Evolutionary conservation across 345 rosid species (phyloP).

Genomic region (Eucalyptus lansdowneana): DNA sequence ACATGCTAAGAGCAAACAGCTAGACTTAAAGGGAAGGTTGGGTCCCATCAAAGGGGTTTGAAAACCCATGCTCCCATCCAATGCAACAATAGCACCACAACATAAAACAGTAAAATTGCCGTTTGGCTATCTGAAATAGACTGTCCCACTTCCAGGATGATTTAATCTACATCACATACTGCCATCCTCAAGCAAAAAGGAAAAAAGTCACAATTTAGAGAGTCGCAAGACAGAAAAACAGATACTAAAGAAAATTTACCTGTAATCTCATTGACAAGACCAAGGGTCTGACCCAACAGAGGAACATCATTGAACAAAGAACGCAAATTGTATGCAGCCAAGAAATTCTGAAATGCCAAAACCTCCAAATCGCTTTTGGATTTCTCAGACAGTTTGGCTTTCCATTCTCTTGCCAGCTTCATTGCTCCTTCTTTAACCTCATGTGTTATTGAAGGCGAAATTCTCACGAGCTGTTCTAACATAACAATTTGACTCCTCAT

Average conservation of each 20-base stretch:
- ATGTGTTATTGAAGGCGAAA: slow-evolving; percentile 4
- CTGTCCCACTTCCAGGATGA: neutral
- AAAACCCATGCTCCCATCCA: neutral
- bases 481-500: neutral
- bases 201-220: neutral
- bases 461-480: slow-evolving; percentile 7
- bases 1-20: neutral
- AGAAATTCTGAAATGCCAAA: slow-evolving; percentile 17
- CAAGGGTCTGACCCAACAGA: neutral
- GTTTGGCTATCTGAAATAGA: neutral
- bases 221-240: neutral
- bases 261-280: neutral
- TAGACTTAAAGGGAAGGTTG: neutral
- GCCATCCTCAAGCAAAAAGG: neutral
- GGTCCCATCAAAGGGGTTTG: neutral
- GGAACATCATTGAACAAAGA: slow-evolving; percentile 6
- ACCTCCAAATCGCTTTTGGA: slow-evolving; percentile 4
- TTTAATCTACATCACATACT: neutral
- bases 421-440: slow-evolving; percentile 10
- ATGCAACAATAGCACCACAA: neutral
- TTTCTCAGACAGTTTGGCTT: neutral
- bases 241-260: neutral
- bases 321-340: slow-evolving; percentile 23
- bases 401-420: slow-evolving; percentile 25
- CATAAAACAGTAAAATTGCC: neutral